Evolutionary conservation across 225 moss, liverwort and hornwort genomes (phyloP).

Genomic region (Pseudoscleropodium purum): DNA sequence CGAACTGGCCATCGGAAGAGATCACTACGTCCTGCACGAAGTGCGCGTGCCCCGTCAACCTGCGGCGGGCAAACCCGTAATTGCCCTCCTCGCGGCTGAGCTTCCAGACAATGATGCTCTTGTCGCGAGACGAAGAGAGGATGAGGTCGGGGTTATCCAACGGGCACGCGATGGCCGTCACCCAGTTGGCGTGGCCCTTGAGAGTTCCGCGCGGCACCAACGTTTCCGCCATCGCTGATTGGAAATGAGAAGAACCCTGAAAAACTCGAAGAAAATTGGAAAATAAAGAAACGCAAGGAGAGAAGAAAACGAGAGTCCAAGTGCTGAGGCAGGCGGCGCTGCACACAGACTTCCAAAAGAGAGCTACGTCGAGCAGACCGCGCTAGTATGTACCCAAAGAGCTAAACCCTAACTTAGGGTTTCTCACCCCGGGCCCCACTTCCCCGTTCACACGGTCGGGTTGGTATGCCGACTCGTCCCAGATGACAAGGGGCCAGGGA

Average conservation of each 20-base stretch:
- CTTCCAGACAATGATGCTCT: conserved; percentile 84
- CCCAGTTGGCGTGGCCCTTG: conserved; percentile 88
- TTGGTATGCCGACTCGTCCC: neutral
- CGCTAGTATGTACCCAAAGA: neutral
- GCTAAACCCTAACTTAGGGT: conserved; percentile 13
- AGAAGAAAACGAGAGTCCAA: neutral
- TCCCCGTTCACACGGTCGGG: neutral
- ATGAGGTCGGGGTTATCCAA: conserved; percentile 93
- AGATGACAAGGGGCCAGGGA: neutral
- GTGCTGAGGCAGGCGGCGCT: conserved; percentile 50
- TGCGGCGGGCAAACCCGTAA: conserved; percentile 63
- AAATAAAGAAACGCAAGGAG: neutral
- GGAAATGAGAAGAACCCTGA: neutral
- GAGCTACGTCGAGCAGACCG: fast-evolving
- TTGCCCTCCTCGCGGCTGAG: conserved; percentile 73
- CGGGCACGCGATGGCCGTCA: conserved; percentile 96
- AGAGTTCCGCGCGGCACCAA: conserved; percentile 68
- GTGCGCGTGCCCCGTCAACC: conserved; percentile 72
- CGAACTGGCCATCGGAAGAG: conserved; percentile 42
- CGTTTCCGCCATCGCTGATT: conserved; percentile 65
- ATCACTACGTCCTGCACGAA: conserved; percentile 18
- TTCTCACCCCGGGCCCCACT: neutral
- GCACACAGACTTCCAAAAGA: conserved; percentile 48
- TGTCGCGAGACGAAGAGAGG: conserved; percentile 79
- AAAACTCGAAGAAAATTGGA: neutral